Evolutionary conservation across 441 rosid genomes (phyloP), one percentile per base, ranked within the genome.

Genomic region (Adansonia gregorii): DNA sequence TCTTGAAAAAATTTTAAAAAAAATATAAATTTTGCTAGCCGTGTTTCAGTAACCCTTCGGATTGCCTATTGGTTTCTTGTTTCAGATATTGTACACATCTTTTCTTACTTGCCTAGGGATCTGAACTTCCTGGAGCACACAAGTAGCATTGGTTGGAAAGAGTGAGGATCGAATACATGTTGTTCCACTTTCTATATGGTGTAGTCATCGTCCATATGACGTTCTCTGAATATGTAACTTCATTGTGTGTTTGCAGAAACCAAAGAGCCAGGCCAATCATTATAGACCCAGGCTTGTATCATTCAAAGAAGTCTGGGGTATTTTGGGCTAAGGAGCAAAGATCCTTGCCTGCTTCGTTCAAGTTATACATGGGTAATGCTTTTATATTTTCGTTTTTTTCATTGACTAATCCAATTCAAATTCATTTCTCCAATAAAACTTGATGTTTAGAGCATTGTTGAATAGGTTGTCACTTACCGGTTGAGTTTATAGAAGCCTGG

Each of bases 241-340:
- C 54, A 66, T 56, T 52, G 14, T 59, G 51, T 75, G 20, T 20
- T 83, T 77, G 70, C 88, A 95, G 99, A 88, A 39, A 85, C 76
- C 93, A 93, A 75, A 87, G 97, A 86, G 99, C 96, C 66, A 91
- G 93, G 81, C 99, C 98, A 12, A 92, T 93, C 74, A 85, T 95
- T 48, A 87, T 93, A 14, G 98, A 95, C 81, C 95, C 98, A 3
- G 99, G 95, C 72, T 85, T 93, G 86, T 95, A 95, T 85, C 96
- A 95, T 83, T 76, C 84, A 56, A 90, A 87, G 83, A 93, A 92
- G 83, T 93, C 96, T 56, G 87, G 91, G 74, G 95, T 92, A 45
- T 95, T 92, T 84, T 92, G 87, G 89, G 98, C 96, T 8, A 93
- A 92, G 82, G 98, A 95, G 87, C 91, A 87, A 65, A 88, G 99